Evolutionary conservation across 768 basidiomycete genomes (phyloP), one percentile per base, ranked within the genome.

Genomic region (Sutorius australiensis): DNA sequence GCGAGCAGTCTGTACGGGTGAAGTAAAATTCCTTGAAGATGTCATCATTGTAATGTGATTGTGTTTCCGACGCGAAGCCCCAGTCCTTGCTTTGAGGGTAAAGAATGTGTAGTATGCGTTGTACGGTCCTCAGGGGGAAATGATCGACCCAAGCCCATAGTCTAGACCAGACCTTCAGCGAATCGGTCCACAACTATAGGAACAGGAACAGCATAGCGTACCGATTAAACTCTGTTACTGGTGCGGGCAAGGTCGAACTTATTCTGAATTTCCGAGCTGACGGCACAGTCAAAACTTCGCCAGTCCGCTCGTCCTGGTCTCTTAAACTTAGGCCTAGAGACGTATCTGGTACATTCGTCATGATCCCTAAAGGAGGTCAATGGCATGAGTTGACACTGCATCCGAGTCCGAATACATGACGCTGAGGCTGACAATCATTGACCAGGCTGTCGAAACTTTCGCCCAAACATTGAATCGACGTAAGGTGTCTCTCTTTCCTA

Each of bases 11-110:
- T 19, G 49, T 55, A 10, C 62, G 58, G 8, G 73, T 67, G 75
- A 81, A 82, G 48, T 74, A 67, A 54, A 77, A 79, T 53, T 76
- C 71, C 50, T 70, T 73, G 53, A 79, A 77, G 30, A 79, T 68
- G 4, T 71, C 61, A 31, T 67, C 60, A 50, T 81, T 77, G 8
- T 60, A 59, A 50, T 74, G 72, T 32, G 60, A 53, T 42, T 67
- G 62, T 16, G 50, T 55, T 50, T 72, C 67, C 38, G 69, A 62
- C 14, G 70, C 64, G 57, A 82, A 81, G 16, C 62, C 61, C 77
- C 79, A 81, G 21, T 68, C 61, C 12, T 56, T 61, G 28, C 73
- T 75, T 33, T 72, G 64, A 17, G 80, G 77, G 55, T 72, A 73
- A 41, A 76, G 51, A 12, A 77, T 66, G 54, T 81, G 80, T 27